Evolutionary conservation across 495 filamentous ascomycete species (phyloP), one percentile per base, ranked within the genome.

Genomic region (Paragyromitra xinjiangensis): DNA sequence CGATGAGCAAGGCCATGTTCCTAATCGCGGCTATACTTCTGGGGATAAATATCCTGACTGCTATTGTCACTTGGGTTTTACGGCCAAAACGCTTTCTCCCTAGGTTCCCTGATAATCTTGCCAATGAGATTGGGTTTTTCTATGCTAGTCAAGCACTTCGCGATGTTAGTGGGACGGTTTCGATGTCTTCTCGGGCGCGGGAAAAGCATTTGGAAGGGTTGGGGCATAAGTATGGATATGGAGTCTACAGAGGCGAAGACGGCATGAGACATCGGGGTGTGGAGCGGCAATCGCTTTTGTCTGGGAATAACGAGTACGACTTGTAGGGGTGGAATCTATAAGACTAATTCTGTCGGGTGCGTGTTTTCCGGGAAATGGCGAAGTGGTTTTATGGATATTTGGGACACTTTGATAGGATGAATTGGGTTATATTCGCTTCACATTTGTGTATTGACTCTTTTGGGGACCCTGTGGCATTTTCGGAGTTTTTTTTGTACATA

Each of bases 171-270:
- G 73, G 76, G 29, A 78, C 72, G 12, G 75, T 11, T 40, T 37
- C 39, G n/a, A 64, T 77, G 63, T 50, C 62, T 2, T 62, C 73
- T 37, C 26, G 40, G 6, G 44, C 45, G 22, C 71, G 75, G n/a
- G 22, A 59, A 16, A 78, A 53, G 22, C 51, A 65, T 19, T 42
- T 78, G 12, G 48, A 61, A 45, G 3, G 6, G 16, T 61, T 76
- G 14, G 73, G 72, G 16, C n/a, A 69, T 34, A 77, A 14, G 19
- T 78, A 78, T 64, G 45, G 75, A 8, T 78, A 77, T 44, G 75
- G 75, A 1, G 48, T 61, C 40, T 76, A 73, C 6, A 55, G 50
- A 26, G 34, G 56, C 1, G 16, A 62, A 50, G 69, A 75, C 56
- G 67, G 68, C 12, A 64, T 34, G 44, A 56, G 39, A 24, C 73